Base-by-base conservation (phyloP, 192 early-diverging fungal species). In the Podila epigama region DNA sequence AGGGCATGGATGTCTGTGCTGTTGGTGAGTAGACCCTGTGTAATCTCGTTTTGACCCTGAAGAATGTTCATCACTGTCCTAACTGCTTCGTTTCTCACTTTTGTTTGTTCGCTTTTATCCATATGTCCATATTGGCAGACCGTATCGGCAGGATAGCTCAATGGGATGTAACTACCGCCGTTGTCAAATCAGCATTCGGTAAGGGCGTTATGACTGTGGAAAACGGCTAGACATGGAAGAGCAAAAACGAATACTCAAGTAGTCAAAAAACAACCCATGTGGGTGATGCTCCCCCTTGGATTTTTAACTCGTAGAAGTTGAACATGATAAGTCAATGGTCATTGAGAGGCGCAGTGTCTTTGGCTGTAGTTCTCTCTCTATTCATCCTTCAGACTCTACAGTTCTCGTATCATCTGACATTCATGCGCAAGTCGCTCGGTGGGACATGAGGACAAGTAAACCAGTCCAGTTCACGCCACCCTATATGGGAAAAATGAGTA, bases 371-470 rank as follows among this genome's bases (percentile, higher is more conserved):
- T 57, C 58, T n/a, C 62, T 75, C 20, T 60, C 71, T 0, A 52
- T 66, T 15, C 66, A 75, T 39, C 40, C n/a, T 12, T 39, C 37
- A 33, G 71, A 75, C 10, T 63, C 64, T 4, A 66, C 64, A 1
- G 42, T 75, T 0, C 44, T 75, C 4, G 59, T 62, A 11, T 64
- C 59, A 25, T 75, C 71, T 13, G 37, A 48, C 4, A 53, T 62
- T 5, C 51, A 62, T 25, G 59, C 65, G 0, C 71, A 75, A 10
- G 44, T 75, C 13, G 65, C 65, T 15, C 65, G 51, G 4, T 75
- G 64, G 59, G 71, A 75, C 25, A 35, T 64, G 31, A 37, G 71
- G 10, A 54, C 71, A 5, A 58, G 59, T 10, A 22, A 22, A 48
- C 31, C 41, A 12, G 27, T 13, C 1, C 55, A 57, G 29, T 41